phyloP scores from a whole-genome alignment of 257 asterid species.

The Capsicum rhomboideum region DNA sequence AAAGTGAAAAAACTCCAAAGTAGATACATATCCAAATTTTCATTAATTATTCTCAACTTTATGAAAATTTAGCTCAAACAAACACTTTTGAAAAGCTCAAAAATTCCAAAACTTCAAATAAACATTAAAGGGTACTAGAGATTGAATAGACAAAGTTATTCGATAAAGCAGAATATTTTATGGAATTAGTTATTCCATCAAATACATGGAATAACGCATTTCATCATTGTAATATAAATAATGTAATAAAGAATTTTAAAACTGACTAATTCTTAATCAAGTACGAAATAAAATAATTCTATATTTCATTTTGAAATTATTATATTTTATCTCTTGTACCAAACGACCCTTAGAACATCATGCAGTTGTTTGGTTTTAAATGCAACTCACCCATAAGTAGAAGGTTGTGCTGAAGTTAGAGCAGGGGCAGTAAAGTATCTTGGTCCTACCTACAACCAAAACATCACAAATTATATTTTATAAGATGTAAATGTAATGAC shows the following conservation, averaged over 20 bases:
- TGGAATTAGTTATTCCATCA: too few relatives aligned
- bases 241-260: too few relatives aligned
- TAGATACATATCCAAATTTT: neutral
- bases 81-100: neutral
- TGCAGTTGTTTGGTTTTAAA: neutral
- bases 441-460: conserved; percentile 25
- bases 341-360: neutral
- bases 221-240: too few relatives aligned
- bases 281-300: too few relatives aligned
- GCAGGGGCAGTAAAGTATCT: conserved; percentile 20
- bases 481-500: neutral
- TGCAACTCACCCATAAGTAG: neutral
- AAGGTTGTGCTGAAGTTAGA: conserved; percentile 1
- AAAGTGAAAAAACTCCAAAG: neutral
- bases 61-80: neutral
- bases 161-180: too few relatives aligned
- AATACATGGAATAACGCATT: too few relatives aligned
- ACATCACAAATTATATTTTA: neutral
- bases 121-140: neutral
- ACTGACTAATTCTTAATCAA: too few relatives aligned
- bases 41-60: neutral
- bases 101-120: neutral
- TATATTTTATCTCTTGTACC: too few relatives aligned
- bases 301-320: too few relatives aligned
- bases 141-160: too few relatives aligned